Conservation (phyloP, 208 protist genomes). For the Trypanosoma boissoni region DNA sequence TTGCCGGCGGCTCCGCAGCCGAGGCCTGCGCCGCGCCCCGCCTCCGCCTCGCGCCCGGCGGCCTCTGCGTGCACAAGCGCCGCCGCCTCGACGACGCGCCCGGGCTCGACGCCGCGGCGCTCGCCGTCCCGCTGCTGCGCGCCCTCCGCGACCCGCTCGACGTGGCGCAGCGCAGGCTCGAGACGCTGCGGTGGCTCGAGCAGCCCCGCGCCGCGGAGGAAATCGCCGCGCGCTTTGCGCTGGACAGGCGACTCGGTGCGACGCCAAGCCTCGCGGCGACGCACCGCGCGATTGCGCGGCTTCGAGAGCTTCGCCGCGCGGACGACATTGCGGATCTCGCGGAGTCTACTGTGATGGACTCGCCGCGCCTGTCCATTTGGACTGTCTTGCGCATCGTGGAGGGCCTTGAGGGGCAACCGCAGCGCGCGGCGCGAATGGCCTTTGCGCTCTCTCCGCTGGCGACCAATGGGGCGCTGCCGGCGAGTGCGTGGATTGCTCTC, state of each 20-base stretch:
- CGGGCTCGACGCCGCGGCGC: neutral
- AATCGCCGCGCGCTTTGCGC: slow-evolving; percentile 53
- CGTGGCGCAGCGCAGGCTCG: slow-evolving; percentile 49
- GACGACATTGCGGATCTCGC: slow-evolving; percentile 39
- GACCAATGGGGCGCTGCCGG: slow-evolving; percentile 18
- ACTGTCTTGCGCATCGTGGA: slow-evolving; percentile 32
- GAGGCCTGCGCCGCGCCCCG: slow-evolving; percentile 13
- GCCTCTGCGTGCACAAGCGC: slow-evolving; percentile 20
- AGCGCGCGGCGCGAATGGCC: slow-evolving; percentile 23
- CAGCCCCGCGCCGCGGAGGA: slow-evolving; percentile 41
- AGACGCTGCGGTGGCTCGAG: slow-evolving; percentile 64
- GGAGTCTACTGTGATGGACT: slow-evolving; percentile 37
- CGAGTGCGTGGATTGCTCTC: slow-evolving; percentile 30
- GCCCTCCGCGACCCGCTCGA: slow-evolving; percentile 40
- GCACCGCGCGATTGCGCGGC: slow-evolving; percentile 42
- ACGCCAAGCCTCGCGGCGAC: slow-evolving; percentile 45
- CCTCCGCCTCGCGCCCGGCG: too few relatives aligned
- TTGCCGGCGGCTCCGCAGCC: slow-evolving; percentile 14
- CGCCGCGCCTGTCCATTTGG: slow-evolving; percentile 17
- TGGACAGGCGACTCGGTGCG: slow-evolving; percentile 59
- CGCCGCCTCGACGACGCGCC: slow-evolving; percentile 17
- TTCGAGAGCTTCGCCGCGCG: slow-evolving; percentile 36
- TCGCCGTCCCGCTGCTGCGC: slow-evolving; percentile 33
- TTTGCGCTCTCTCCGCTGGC: slow-evolving; percentile 18
- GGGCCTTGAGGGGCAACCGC: slow-evolving; percentile 24